These are phyloP conservation scores for Phytophthora sp. DNA, from an alignment of 352 stramenopile genomes.

Conservation along the genomic window DNA sequence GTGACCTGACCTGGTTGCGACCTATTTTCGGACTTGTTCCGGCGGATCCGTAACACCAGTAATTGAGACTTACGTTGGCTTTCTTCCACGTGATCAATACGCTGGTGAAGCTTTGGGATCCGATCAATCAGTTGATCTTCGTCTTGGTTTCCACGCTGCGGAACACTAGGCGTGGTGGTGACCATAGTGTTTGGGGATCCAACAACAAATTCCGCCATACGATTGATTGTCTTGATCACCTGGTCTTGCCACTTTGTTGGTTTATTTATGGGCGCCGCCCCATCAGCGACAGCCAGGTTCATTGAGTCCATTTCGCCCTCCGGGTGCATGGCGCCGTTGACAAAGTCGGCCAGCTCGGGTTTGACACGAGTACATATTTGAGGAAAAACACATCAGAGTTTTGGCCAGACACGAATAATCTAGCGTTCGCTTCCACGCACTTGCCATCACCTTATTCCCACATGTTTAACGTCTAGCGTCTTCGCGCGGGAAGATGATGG, in stretches of 20 bases:
- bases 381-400: neutral
- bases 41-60: too few species aligned
- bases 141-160: neutral
- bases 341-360: neutral
- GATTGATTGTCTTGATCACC: neutral
- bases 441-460: too few species aligned
- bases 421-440: neutral
- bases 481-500: neutral
- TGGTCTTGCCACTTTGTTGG: neutral
- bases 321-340: neutral
- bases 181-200: neutral
- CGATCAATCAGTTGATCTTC: neutral
- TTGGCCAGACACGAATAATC: neutral
- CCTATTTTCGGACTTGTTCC: too few species aligned
- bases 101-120: too few species aligned
- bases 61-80: too few species aligned
- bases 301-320: neutral
- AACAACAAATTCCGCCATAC: neutral
- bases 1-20: too few species aligned
- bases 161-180: neutral
- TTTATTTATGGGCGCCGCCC: neutral
- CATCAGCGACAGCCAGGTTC: neutral
- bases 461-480: neutral
- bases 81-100: too few species aligned
- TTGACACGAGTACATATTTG: neutral